Evolutionary conservation across 192 early-diverging fungal genomes (phyloP), one percentile per base, ranked within the genome.

Genomic region (Backusella liffmaniae): DNA sequence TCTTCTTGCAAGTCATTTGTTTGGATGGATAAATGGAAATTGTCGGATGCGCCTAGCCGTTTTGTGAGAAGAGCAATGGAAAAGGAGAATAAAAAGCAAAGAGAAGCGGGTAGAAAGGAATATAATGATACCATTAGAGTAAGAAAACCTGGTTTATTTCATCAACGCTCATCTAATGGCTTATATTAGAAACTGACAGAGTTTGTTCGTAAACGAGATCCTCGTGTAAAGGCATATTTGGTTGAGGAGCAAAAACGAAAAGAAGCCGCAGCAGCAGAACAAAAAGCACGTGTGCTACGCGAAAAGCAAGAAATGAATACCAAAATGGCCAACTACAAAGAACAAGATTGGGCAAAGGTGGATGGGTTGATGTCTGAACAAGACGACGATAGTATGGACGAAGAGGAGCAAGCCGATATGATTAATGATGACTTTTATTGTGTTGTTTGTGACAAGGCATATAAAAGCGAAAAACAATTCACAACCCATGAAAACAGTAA

Each of bases 21-120:
- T 35, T 99, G 98, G 98, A 87, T 87, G 66, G 98, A 99, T 83
- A 92, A 96, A 73, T 95, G 91, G 83, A 84, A 91, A 12, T 87
- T 96, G 3, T 84, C 91, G 0, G 96, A 97, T 59, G 91, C 91
- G 37, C 94, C 92, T 29, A 94, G 97, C 84, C 89, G 98, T 26
- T 82, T 86, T 41, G 79, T 94, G 7, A 88, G 94, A 13, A 86
- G 96, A 36, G 80, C 89, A 15, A 97, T 98, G 94, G 96, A 98
- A 76, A 93, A 93, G 73, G 92, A 98, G 70, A 99, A 99, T 86
- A 89, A 90, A 74, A 94, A 92, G 69, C 82, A 88, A 16, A 85
- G 98, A n/a, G 92, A 94, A 29, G 82, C 86, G 6, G 95, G 90
- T 18, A 85, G 83, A 46, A 89, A 86, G 23, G 93, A 93, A 72